Evolutionary conservation across 2,329 filamentous ascomycete species (phyloP).

Genomic region (Corniculantispora saksenae): DNA sequence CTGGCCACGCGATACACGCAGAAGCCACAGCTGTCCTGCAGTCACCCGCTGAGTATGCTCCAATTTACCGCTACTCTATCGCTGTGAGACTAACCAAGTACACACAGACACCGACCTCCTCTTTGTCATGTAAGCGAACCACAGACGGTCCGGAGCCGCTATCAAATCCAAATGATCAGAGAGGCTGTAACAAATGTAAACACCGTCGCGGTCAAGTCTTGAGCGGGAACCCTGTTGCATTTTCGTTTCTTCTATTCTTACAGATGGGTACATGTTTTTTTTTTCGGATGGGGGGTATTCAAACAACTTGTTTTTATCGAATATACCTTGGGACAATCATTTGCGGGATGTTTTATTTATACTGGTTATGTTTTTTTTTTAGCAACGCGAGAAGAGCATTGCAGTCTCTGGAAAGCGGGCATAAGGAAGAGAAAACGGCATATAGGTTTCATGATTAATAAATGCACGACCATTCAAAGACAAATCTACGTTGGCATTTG

Average conservation of each 20-base stretch:
- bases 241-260: not conserved
- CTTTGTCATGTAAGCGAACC: constrained; percentile 57
- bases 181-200: not conserved
- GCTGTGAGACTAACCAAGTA: constrained; percentile 25
- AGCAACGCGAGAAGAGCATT: not conserved
- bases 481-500: too few relatives aligned
- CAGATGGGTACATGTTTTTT: constrained; percentile 10
- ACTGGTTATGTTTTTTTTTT: too few relatives aligned
- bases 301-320: constrained; percentile 3
- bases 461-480: too few relatives aligned
- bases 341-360: constrained; percentile 9
- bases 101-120: constrained; percentile 60
- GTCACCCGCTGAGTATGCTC: constrained; percentile 85
- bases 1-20: constrained; percentile 84
- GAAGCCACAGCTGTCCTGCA: constrained; percentile 95
- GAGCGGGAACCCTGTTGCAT: not conserved
- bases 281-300: too few relatives aligned
- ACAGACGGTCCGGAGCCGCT: constrained; percentile 2
- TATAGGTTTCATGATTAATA: too few relatives aligned
- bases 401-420: not conserved
- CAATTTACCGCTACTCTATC: constrained; percentile 26
- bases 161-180: constrained; percentile 1
- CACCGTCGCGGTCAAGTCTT: not conserved
- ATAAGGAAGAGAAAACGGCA: not conserved
- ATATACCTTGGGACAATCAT: constrained; percentile 17